Conservation (phyloP, 2,329 filamentous ascomycete genomes). For the Simplicillium aogashimaense region DNA sequence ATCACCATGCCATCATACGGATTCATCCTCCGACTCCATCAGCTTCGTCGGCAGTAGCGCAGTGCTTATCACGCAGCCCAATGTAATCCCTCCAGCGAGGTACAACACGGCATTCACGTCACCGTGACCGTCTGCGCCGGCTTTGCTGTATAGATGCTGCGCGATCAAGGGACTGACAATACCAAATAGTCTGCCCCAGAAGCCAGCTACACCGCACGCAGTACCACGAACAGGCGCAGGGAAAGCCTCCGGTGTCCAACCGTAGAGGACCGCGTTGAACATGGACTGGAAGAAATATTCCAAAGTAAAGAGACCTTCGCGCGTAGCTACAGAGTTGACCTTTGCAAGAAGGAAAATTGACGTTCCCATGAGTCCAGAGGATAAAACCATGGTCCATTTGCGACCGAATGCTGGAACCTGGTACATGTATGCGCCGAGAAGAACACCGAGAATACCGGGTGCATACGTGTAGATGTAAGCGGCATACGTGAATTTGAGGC, state of each 20-base stretch:
- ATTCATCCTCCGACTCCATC: constrained; percentile 23
- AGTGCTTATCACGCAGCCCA: constrained; percentile 42
- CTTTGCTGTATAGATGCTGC: constrained; percentile 27
- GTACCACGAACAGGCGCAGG: constrained; percentile 44
- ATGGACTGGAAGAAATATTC: constrained; percentile 35
- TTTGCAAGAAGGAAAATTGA: constrained; percentile 36
- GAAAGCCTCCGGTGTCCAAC: constrained; percentile 47
- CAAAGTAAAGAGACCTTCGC: constrained; percentile 28
- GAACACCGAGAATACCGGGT: constrained; percentile 39
- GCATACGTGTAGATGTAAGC: constrained; percentile 45
- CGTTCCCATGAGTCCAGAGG: constrained; percentile 30
- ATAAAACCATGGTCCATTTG: constrained; percentile 33
- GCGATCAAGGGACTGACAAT: constrained; percentile 48
- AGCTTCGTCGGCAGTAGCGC: constrained; percentile 31
- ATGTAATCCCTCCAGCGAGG: constrained; percentile 42
- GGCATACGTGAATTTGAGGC: constrained; percentile 36
- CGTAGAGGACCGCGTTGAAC: constrained; percentile 25
- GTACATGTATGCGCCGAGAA: constrained; percentile 32
- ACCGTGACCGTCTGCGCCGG: constrained; percentile 17
- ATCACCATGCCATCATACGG: neutral
- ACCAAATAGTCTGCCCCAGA: constrained; percentile 47
- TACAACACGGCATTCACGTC: constrained; percentile 42
- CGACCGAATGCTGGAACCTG: constrained; percentile 26
- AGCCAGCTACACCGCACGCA: constrained; percentile 45
- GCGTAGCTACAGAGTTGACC: constrained; percentile 25